phyloP scores from a whole-genome alignment of 352 stramenopile genomes.

The Globisporangium okanoganense region DNA sequence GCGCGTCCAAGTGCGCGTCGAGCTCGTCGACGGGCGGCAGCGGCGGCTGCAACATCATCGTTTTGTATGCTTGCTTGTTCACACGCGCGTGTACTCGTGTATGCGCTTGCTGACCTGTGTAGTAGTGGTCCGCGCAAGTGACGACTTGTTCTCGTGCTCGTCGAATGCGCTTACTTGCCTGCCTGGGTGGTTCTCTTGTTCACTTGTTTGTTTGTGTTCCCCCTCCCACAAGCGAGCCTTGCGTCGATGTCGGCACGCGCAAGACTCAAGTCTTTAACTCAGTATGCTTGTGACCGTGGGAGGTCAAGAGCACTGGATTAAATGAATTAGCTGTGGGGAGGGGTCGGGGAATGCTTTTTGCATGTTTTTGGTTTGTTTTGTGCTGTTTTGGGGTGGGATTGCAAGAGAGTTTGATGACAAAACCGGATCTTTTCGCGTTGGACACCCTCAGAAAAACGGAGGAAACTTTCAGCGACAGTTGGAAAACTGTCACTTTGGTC shows the following conservation, averaged over 20 bases:
- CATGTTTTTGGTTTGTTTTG: background rate
- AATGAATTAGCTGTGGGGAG: background rate
- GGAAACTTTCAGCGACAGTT: slow-evolving; percentile 1
- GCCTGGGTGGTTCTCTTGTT: slow-evolving; percentile 1
- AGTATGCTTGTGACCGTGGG: no score
- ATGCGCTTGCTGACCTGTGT: background rate
- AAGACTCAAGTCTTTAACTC: no score
- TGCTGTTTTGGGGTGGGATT: background rate
- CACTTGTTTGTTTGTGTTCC: background rate
- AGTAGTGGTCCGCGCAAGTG: no score
- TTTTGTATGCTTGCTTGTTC: no score
- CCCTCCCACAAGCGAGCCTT: no score
- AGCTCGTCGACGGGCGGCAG: slow-evolving; percentile 61
- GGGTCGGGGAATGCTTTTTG: background rate
- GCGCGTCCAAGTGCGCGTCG: slow-evolving; percentile 62
- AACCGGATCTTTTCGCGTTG: slow-evolving; percentile 15
- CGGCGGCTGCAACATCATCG: slow-evolving; percentile 47
- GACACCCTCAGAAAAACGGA: slow-evolving; percentile 6
- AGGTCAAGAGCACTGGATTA: no score
- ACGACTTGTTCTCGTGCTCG: background rate
- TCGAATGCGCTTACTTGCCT: background rate
- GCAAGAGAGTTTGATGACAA: background rate
- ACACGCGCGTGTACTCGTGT: no score
- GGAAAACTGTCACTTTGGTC: no score
- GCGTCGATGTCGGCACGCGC: no score